Evolutionary conservation across 495 filamentous ascomycete genomes (phyloP), one percentile per base, ranked within the genome.

Genomic region (Staphylotrichum longicolle): DNA sequence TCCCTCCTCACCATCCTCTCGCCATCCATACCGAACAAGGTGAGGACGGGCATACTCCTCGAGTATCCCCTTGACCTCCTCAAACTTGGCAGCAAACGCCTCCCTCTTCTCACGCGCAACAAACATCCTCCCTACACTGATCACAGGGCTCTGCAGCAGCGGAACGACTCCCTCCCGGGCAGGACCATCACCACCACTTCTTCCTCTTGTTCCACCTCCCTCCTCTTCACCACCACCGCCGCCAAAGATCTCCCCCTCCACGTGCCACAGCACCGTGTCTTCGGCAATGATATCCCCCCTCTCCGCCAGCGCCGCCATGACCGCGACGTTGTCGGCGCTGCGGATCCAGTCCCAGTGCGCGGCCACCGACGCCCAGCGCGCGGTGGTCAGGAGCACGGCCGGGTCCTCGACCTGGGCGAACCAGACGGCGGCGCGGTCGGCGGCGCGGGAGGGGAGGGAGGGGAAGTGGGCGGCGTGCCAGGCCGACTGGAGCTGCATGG

Each of bases 391-490:
- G n/a, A 80, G 61, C 11, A 69, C 67, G 3, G 67, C 65, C 8
- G 77, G 76, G 62, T 84, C 77, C 56, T 84, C 79, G 49, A 78
- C 57, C 49, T 82, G 79, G 12, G 74, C 70, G 51, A 82, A 73
- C 55, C 81, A 60, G 41, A 60, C 61, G 2, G 68, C 60, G 8
- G 74, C 67, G n/a, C 69, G 70, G 3, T 44, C 53, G 30, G 66
- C 52, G 12, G 61, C 62, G 32, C 55, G 61, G 7, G 61, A 49
- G 0, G 70, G 66, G 53, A 54, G 65, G 54, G 27, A 60, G 15
- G 53, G 73, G 63, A 57, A 74, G 60, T 72, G 64, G 7, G 66
- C 63, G 10, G 74, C 73, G 47, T 72, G 73, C 66, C 73, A 74
- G 1, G 67, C 64, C 27, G 80, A 74, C 53, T 76, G 77, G 30